Evolutionary conservation across 352 stramenopile species (phyloP).

Genomic region (Blastocystis sp.): DNA sequence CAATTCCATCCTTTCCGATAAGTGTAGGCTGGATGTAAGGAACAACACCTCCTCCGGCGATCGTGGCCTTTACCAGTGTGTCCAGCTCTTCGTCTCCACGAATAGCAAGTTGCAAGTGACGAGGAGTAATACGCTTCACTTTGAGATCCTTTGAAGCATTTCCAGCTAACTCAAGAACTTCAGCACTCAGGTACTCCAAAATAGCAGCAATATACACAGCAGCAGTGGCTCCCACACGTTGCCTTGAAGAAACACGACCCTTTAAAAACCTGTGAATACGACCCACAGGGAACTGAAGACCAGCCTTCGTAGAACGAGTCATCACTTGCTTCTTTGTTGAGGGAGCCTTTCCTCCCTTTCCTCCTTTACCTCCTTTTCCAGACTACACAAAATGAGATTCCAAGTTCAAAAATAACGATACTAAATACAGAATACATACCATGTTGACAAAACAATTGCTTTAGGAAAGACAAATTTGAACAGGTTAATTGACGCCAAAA

Average conservation of each 20-base stretch:
- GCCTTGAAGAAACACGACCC: slow-evolving; percentile 90
- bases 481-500: background rate
- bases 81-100: slow-evolving; percentile 99
- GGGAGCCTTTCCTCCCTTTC: slow-evolving; percentile 97
- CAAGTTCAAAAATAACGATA: background rate
- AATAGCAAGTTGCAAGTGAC: slow-evolving; percentile 98
- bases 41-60: slow-evolving; percentile 98
- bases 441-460: slow-evolving; percentile 8
- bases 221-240: slow-evolving; percentile 95
- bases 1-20: slow-evolving; percentile 89
- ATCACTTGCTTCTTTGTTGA: slow-evolving; percentile 97
- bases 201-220: slow-evolving; percentile 99
- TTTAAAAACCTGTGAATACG: slow-evolving; percentile 99
- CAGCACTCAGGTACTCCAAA: slow-evolving; percentile 98
- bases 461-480: slow-evolving; percentile 50
- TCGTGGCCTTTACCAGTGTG: slow-evolving; percentile 98
- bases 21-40: slow-evolving; percentile 99
- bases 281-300: slow-evolving; percentile 96
- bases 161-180: slow-evolving; percentile 97
- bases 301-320: slow-evolving; percentile 91
- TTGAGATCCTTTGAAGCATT: slow-evolving; percentile 93
- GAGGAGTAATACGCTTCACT: slow-evolving; percentile 95
- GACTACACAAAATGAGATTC: slow-evolving; percentile 64
- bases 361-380: slow-evolving; percentile 73
- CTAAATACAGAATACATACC: slow-evolving; percentile 1